These are phyloP conservation scores for Wickerhamiella infanticola DNA, from an alignment of 1,139 yeast genomes.

Conservation along the genomic window DNA sequence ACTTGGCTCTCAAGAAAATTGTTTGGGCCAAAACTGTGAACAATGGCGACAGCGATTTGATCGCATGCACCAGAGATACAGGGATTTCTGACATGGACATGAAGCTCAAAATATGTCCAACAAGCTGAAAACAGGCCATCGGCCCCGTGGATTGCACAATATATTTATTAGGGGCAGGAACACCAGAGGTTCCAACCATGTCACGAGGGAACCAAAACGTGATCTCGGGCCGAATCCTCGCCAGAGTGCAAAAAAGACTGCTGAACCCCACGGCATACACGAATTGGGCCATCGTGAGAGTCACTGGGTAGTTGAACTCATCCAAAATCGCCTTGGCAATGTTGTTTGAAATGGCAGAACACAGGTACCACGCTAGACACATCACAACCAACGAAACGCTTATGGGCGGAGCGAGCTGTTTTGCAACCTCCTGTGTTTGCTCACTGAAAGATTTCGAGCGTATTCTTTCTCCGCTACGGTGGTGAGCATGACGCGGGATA, in stretches of 20 bases:
- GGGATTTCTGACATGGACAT: slow-evolving; percentile 81
- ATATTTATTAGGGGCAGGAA: slow-evolving; percentile 36
- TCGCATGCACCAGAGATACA: slow-evolving; percentile 80
- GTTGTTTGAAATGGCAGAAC: slow-evolving; percentile 71
- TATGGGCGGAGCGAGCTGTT: slow-evolving; percentile 25
- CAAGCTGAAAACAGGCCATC: slow-evolving; percentile 83
- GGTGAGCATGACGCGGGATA: neutral
- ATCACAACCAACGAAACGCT: slow-evolving; percentile 28
- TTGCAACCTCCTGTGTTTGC: slow-evolving; percentile 20
- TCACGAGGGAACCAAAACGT: slow-evolving; percentile 19
- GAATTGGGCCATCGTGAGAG: slow-evolving; percentile 77
- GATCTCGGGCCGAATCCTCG: slow-evolving; percentile 6
- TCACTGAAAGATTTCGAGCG: slow-evolving; percentile 13
- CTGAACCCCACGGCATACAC: slow-evolving; percentile 53
- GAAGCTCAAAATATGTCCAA: slow-evolving; percentile 81
- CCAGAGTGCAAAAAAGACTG: slow-evolving; percentile 20
- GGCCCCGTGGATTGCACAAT: slow-evolving; percentile 62
- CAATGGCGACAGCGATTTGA: slow-evolving; percentile 78
- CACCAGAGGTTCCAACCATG: slow-evolving; percentile 20
- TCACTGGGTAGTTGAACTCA: slow-evolving; percentile 60
- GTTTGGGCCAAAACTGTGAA: slow-evolving; percentile 74
- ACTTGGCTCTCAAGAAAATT: slow-evolving; percentile 39
- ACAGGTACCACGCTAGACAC: slow-evolving; percentile 63
- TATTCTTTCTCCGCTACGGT: slow-evolving; percentile 1
- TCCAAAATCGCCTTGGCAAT: slow-evolving; percentile 61